Conservation (phyloP, 2,329 filamentous ascomycete genomes). For the Hypoxylon sp. region DNA sequence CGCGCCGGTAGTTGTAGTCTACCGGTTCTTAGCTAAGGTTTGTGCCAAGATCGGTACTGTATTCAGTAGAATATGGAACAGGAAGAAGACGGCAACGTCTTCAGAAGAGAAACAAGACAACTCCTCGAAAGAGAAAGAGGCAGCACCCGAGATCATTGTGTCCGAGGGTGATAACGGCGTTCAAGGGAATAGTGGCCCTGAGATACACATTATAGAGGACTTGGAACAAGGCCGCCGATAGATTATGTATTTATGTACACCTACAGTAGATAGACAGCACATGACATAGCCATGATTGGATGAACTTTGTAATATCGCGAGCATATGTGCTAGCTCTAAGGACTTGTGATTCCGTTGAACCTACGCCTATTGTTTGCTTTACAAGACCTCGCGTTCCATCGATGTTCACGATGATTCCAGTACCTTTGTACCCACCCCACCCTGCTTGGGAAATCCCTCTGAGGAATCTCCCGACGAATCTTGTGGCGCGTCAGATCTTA, state of each 20-base stretch:
- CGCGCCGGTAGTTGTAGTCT: conserved; percentile 52
- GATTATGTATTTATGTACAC: conserved; percentile 13
- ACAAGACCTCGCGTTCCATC: not conserved
- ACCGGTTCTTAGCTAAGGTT: conserved; percentile 42
- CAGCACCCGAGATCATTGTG: conserved; percentile 50
- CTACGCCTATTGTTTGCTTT: not conserved
- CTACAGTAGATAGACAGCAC: conserved; percentile 13
- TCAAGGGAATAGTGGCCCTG: conserved; percentile 32
- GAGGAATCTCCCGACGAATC: conserved; percentile 16
- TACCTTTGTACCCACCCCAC: not conserved
- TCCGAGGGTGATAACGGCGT: conserved; percentile 35
- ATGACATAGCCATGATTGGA: conserved; percentile 10
- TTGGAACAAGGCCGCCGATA: conserved; percentile 47
- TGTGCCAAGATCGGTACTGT: conserved; percentile 44
- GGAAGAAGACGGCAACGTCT: conserved; percentile 8
- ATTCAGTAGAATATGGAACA: conserved; percentile 40
- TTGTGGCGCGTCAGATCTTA: not conserved
- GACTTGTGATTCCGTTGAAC: not conserved
- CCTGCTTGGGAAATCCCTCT: not conserved
- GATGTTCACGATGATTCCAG: not conserved
- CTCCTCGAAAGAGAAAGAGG: conserved; percentile 16
- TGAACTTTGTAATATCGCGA: not conserved
- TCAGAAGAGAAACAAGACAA: conserved; percentile 17
- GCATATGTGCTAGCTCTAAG: not conserved
- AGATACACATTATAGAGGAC: conserved; percentile 49